Percentiles rank a stretch among this genome's conserved stretches.
phyloP scores from a whole-genome alignment of 75 land plant genomes.

The Pinus tabuliformis region DNA sequence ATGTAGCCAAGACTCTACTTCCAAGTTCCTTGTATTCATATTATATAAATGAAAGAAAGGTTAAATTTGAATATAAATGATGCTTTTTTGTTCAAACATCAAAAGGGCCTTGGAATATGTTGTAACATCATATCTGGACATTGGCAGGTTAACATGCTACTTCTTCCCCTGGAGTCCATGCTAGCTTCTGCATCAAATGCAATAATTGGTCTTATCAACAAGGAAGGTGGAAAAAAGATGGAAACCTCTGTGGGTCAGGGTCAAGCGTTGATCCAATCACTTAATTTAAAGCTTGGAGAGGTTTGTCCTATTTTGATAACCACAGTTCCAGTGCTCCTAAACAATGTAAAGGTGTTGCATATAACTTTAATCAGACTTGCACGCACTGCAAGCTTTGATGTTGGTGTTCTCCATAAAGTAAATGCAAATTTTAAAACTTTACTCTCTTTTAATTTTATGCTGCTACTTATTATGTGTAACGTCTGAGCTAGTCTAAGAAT shows the following conservation, averaged over 20 bases:
- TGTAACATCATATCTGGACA: background rate
- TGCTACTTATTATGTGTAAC: background rate
- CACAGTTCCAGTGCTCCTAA: slow-evolving; percentile 56
- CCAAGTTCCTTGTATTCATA: background rate
- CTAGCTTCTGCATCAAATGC: slow-evolving; percentile 66
- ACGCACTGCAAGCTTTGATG: slow-evolving; percentile 83
- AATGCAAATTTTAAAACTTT: slow-evolving; percentile 5
- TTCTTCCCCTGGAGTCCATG: slow-evolving; percentile 81
- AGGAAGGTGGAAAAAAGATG: slow-evolving; percentile 39
- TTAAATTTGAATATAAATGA: background rate
- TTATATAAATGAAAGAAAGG: too few relatives aligned
- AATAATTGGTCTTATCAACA: slow-evolving; percentile 47
- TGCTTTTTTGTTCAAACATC: background rate
- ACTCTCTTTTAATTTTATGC: background rate
- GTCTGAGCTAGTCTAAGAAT: background rate
- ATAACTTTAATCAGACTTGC: slow-evolving; percentile 67
- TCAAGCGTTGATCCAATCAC: slow-evolving; percentile 69
- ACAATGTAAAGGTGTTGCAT: slow-evolving; percentile 61
- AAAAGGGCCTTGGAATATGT: background rate
- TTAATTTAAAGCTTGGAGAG: slow-evolving; percentile 54
- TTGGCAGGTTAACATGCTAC: slow-evolving; percentile 58
- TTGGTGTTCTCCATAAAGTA: slow-evolving; percentile 94
- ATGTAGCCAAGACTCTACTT: background rate
- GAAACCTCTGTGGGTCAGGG: slow-evolving; percentile 58
- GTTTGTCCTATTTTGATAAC: slow-evolving; percentile 45